Evolutionary conservation across 129 eudicot genomes (phyloP), one percentile per base, ranked within the genome.

Genomic region (Helichrysum umbraculigerum): DNA sequence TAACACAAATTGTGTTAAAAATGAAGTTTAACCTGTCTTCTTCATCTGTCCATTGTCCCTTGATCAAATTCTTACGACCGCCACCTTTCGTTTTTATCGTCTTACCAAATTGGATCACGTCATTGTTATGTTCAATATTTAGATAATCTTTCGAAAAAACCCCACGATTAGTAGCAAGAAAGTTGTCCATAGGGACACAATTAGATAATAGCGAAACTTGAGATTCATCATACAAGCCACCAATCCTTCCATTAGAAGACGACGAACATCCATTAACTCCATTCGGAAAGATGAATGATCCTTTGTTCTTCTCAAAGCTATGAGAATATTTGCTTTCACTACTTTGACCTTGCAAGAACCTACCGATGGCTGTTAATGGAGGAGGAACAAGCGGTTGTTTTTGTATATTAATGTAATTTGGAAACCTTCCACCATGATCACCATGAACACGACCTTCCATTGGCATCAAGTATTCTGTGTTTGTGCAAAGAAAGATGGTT

Each of bases 41-140:
- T 76, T 90, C 92, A 52, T 78, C 86, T 30, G 90, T 85, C 96
- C 96, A 90, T 70, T 83, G 90, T 42, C 92, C 96, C 62, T 87
- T 90, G 88, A 89, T 89, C 77, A 86, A 76, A 76, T 57, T 39
- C 19, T 79, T 71, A 52, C 60, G 70, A 8, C 62, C 34, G 6
- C 81, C 80, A 12, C 83, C 76, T 52, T 79, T 80, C 22, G 57
- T 76, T 72, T 44, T 68, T 73, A 70, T 82, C 54, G 68, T 76
- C 57, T 30, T 33, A 73, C 70, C 35, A 4, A 68, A 14, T 34
- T 73, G 66, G 75, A 56, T 25, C 19, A 59, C 76, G 61, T 79
- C 85, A 59, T 79, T 77, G 58, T 22, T 29, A 11, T 7, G 74
- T 19, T 72, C 73, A 21, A 59, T 22, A 72, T 67, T 77, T 68